A percentile compares a stretch with the other conserved stretches of the same genome.
These are phyloP conservation scores for Aristolochia californica DNA, from an alignment of 164 flowering plant genomes.

Conservation along the genomic window DNA sequence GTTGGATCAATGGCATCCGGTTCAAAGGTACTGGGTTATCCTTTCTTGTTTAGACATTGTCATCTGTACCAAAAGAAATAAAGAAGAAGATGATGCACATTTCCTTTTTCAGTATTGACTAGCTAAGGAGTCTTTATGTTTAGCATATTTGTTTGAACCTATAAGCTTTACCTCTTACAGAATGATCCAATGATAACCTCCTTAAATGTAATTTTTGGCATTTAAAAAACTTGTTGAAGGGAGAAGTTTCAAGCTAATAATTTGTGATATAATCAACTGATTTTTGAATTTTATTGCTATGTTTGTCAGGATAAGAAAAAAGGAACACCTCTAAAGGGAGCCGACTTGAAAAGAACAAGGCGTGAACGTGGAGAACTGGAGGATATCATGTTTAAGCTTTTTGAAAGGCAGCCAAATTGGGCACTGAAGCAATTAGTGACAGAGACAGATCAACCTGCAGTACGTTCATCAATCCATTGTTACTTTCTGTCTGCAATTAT, in stretches of 20 bases:
- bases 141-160: too few species aligned
- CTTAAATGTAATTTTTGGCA: too few species aligned
- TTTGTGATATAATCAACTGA: too few species aligned
- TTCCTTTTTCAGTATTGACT: too few species aligned
- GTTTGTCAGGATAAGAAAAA: conserved; percentile 58
- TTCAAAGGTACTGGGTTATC: conserved; percentile 19
- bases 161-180: too few species aligned
- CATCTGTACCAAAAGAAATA: too few species aligned
- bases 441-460: conserved; percentile 88
- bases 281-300: conserved; percentile 2
- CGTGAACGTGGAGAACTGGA: conserved; percentile 78
- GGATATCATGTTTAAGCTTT: conserved; percentile 76
- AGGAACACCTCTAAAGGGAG: conserved; percentile 30
- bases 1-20: conserved; percentile 16
- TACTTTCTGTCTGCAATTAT: background rate
- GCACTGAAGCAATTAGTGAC: conserved; percentile 56
- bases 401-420: conserved; percentile 84
- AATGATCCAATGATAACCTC: too few species aligned
- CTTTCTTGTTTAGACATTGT: background rate
- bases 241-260: too few species aligned
- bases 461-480: conserved; percentile 18
- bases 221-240: too few species aligned
- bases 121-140: too few species aligned
- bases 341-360: conserved; percentile 73
- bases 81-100: too few species aligned